These are phyloP conservation scores for Saturnispora sanitii DNA, from an alignment of 805 yeast species.

Conservation along the genomic window DNA sequence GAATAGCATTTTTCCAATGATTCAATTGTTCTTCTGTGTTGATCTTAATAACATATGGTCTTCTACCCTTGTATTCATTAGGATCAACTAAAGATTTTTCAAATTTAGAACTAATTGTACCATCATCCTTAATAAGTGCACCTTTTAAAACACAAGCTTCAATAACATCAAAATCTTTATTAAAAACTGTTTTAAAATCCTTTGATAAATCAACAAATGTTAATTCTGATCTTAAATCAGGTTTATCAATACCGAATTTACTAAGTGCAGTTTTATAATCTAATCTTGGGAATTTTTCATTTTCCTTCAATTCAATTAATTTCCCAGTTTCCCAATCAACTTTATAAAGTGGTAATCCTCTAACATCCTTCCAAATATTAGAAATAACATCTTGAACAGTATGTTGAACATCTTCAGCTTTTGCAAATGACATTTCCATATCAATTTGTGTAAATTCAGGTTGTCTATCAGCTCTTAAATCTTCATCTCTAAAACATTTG, in stretches of 20 bases:
- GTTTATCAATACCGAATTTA: conserved; percentile 85
- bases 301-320: conserved; percentile 21
- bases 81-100: conserved; percentile 26
- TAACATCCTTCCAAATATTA: conserved; percentile 45
- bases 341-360: conserved; percentile 30
- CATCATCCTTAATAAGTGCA: conserved; percentile 28
- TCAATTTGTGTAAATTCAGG: conserved; percentile 98
- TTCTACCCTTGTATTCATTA: conserved; percentile 42
- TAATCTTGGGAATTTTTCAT: conserved; percentile 34
- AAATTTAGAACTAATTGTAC: conserved; percentile 12
- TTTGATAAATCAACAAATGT: conserved; percentile 40
- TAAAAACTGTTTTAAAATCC: conserved; percentile 25
- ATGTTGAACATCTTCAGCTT: conserved; percentile 52
- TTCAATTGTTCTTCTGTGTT: conserved; percentile 29
- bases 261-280: conserved; percentile 61
- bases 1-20: conserved; percentile 34
- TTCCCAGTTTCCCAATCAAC: conserved; percentile 25
- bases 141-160: conserved; percentile 61
- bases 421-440: conserved; percentile 82
- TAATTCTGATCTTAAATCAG: conserved; percentile 67
- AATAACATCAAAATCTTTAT: conserved; percentile 49
- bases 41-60: conserved; percentile 49
- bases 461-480: conserved; percentile 87
- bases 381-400: conserved; percentile 52
- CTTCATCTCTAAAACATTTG: conserved; percentile 92